A percentile compares a stretch with the other conserved stretches of the same genome.
phyloP scores from a whole-genome alignment of 805 yeast genomes.

The Saccharomycopsis capsularis region DNA sequence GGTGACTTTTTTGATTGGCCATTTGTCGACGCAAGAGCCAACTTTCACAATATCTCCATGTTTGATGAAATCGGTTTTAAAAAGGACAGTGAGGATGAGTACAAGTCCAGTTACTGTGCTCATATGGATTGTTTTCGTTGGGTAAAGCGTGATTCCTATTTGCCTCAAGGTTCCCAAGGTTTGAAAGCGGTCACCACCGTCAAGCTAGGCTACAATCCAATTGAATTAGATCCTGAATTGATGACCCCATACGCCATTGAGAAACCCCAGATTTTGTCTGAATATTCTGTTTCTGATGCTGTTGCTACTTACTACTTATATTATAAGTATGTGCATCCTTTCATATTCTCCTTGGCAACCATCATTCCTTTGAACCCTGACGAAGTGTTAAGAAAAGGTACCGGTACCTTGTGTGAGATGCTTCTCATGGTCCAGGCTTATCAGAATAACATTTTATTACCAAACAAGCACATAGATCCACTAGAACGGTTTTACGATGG shows the following conservation, averaged over 20 bases:
- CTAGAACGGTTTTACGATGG: conserved; percentile 93
- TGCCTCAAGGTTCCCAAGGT: conserved; percentile 99
- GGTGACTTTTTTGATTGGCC: conserved; percentile 99
- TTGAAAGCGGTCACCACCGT: conserved; percentile 95
- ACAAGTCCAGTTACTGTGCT: conserved; percentile 83
- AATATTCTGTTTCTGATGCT: conserved; percentile 98
- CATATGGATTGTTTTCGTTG: conserved; percentile 98
- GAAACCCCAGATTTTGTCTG: conserved; percentile 85
- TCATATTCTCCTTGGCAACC: conserved; percentile 89
- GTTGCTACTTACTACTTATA: conserved; percentile 96
- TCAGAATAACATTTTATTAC: conserved; percentile 64
- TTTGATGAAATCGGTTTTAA: conserved; percentile 91
- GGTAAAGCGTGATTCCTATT: conserved; percentile 96
- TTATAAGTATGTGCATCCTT: conserved; percentile 96
- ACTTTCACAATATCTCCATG: conserved; percentile 80
- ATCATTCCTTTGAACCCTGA: conserved; percentile 96
- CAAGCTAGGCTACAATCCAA: conserved; percentile 91
- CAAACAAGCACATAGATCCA: conserved; percentile 92
- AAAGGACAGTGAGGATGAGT: conserved; percentile 82
- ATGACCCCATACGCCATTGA: conserved; percentile 98
- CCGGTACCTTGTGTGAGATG: conserved; percentile 99
- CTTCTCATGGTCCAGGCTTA: conserved; percentile 94
- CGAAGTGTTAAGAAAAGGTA: conserved; percentile 92
- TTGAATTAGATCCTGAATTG: conserved; percentile 92
- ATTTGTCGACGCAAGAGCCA: conserved; percentile 83